A percentile compares a stretch with the other conserved stretches of the same genome.
Conservation (phyloP, 2,329 filamentous ascomycete species). For the Aureobasidium mangrovei region DNA sequence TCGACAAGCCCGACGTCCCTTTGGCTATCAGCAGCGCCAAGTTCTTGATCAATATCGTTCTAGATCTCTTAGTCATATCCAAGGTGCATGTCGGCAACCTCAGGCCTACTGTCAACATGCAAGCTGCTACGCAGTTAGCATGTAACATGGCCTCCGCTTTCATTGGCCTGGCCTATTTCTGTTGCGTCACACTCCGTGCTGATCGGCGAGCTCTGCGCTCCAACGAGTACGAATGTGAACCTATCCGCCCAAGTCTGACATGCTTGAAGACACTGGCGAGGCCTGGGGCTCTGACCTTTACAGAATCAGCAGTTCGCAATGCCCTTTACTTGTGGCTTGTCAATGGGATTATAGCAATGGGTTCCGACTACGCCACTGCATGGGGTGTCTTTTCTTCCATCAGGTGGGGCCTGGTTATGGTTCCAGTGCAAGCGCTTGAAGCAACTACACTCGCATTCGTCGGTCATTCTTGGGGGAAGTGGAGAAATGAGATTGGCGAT, state of each 20-base stretch:
- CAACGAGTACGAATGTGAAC: not conserved
- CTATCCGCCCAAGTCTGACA: constrained; percentile 30
- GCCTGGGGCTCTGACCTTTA: constrained; percentile 52
- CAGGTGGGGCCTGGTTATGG: constrained; percentile 66
- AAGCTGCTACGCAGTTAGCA: constrained; percentile 54
- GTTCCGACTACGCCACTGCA: constrained; percentile 57
- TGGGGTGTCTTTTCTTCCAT: constrained; percentile 70
- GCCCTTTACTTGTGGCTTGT: constrained; percentile 64
- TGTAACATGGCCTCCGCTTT: constrained; percentile 51
- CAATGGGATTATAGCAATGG: constrained; percentile 53
- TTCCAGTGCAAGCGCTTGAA: constrained; percentile 59
- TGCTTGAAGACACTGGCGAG: constrained; percentile 44
- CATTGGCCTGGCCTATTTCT: constrained; percentile 52
- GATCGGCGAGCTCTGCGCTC: not conserved
- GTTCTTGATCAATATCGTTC: constrained; percentile 56
- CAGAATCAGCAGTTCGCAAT: constrained; percentile 59
- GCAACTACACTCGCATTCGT: constrained; percentile 57
- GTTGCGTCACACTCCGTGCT: constrained; percentile 34
- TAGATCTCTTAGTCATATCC: constrained; percentile 59
- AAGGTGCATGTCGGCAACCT: constrained; percentile 50
- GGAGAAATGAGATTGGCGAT: constrained; percentile 31
- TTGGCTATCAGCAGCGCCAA: constrained; percentile 56
- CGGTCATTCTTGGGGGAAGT: constrained; percentile 56
- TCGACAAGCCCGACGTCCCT: constrained; percentile 62
- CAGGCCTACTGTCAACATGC: constrained; percentile 52